Evolutionary conservation across 441 rosid species (phyloP).

Genomic region (Viola pubescens): DNA sequence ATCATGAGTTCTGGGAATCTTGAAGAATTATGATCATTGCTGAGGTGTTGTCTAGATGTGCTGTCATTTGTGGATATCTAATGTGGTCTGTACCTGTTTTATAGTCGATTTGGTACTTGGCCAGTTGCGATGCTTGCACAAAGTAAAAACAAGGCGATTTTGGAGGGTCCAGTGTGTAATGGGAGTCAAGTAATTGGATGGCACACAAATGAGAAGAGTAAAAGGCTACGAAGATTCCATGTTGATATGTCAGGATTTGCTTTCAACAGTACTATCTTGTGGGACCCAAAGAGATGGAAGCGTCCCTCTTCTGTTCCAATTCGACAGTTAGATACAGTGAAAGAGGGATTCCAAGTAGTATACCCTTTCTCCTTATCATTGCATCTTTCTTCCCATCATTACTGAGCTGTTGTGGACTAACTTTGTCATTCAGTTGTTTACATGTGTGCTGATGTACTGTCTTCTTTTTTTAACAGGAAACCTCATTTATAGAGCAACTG

Average conservation of each 20-base stretch:
- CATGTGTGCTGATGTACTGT: neutral
- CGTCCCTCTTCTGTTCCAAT: slow-evolving; percentile 41
- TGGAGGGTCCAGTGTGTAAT: slow-evolving; percentile 91
- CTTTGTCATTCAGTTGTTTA: neutral
- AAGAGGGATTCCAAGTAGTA: slow-evolving; percentile 98
- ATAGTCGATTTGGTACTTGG: slow-evolving; percentile 91
- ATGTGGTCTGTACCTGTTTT: slow-evolving; percentile 16
- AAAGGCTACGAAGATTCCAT: slow-evolving; percentile 76
- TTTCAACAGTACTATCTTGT: slow-evolving; percentile 84
- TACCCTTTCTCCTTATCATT: neutral
- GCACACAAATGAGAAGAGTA: slow-evolving; percentile 96
- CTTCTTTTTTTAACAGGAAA: slow-evolving; percentile 45
- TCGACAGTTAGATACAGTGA: slow-evolving; percentile 71
- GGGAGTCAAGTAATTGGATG: slow-evolving; percentile 81
- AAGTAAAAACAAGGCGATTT: slow-evolving; percentile 84
- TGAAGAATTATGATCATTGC: neutral
- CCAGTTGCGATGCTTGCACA: slow-evolving; percentile 97
- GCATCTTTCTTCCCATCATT: neutral
- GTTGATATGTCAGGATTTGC: slow-evolving; percentile 98
- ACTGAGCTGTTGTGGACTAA: neutral
- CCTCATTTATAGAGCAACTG: slow-evolving; percentile 83
- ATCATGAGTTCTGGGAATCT: neutral
- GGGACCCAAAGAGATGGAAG: slow-evolving; percentile 85
- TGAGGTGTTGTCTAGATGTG: neutral
- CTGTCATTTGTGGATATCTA: slow-evolving; percentile 6